A percentile compares a stretch with the other conserved stretches of the same genome.
Conservation (phyloP, 1,284 basidiomycete species). For the Malassezia dermatis region DNA sequence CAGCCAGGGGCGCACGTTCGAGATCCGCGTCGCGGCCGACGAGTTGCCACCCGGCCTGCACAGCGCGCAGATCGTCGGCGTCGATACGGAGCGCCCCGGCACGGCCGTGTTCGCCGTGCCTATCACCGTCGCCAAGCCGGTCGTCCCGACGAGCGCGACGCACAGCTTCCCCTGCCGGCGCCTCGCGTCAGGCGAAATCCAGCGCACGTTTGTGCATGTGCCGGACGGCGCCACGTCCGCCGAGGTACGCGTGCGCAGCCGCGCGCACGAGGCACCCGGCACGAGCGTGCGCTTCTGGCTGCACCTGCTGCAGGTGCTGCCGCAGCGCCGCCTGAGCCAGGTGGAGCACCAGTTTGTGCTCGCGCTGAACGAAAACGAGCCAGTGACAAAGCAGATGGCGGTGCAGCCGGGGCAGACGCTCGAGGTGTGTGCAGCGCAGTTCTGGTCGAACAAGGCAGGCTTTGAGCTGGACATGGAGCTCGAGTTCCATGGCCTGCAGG, state of each 20-base stretch:
- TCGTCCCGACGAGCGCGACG: conserved; percentile 26
- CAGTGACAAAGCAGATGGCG: conserved; percentile 38
- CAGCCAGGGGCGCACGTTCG: conserved; percentile 46
- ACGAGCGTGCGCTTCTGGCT: conserved; percentile 47
- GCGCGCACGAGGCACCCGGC: conserved; percentile 30
- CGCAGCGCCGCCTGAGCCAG: conserved; percentile 36
- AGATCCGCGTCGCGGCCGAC: conserved; percentile 45
- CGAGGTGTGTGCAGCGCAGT: conserved; percentile 47
- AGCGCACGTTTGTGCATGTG: conserved; percentile 43
- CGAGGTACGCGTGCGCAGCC: conserved; percentile 39
- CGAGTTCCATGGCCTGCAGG: conserved; percentile 45
- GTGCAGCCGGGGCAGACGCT: conserved; percentile 46
- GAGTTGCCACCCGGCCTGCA: conserved; percentile 42
- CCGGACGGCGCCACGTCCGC: conserved; percentile 48
- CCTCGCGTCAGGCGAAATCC: conserved; percentile 38
- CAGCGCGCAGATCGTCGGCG: conserved; percentile 38
- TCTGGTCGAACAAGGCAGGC: conserved; percentile 41
- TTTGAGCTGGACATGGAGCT: conserved; percentile 45
- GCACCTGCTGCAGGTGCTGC: conserved; percentile 45
- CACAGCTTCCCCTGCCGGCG: conserved; percentile 25
- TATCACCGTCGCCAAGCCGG: conserved; percentile 46
- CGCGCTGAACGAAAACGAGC: conserved; percentile 43
- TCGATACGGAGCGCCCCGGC: conserved; percentile 36
- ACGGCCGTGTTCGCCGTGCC: conserved; percentile 44
- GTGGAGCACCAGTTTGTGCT: conserved; percentile 43